These are phyloP conservation scores for Fraxinus baroniana DNA, from an alignment of 305 asterid genomes.

Conservation along the genomic window DNA sequence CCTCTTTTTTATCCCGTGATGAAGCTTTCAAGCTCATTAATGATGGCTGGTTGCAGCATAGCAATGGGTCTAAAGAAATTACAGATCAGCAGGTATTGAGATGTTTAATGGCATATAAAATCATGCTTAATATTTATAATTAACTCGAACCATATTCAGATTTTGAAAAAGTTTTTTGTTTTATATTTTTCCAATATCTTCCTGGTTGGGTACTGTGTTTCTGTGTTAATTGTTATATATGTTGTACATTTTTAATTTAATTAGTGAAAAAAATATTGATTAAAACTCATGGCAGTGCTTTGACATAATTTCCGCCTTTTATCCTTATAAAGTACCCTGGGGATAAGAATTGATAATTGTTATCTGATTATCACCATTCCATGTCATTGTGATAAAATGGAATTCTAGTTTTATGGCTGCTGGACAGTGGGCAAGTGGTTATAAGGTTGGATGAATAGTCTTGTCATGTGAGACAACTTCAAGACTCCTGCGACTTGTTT, in stretches of 20 bases:
- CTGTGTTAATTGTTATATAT: neutral
- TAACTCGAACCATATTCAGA: slow-evolving; percentile 16
- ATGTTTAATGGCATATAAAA: slow-evolving; percentile 11
- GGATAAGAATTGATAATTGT: slow-evolving; percentile 13
- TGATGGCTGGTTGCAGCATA: slow-evolving; percentile 80
- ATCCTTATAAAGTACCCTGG: neutral
- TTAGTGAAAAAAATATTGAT: neutral
- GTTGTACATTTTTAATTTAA: neutral
- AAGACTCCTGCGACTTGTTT: neutral
- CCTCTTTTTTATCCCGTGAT: slow-evolving; percentile 93
- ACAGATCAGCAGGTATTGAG: slow-evolving; percentile 60
- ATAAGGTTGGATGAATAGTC: neutral
- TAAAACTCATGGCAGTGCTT: neutral
- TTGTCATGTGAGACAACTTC: neutral
- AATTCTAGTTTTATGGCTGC: neutral
- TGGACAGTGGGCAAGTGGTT: neutral
- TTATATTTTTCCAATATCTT: neutral
- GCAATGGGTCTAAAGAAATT: slow-evolving; percentile 44
- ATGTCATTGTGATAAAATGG: neutral
- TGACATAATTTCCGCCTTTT: neutral
- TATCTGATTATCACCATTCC: slow-evolving; percentile 5
- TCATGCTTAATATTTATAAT: slow-evolving; percentile 15
- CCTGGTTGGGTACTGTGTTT: slow-evolving; percentile 10
- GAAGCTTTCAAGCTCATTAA: slow-evolving; percentile 91
- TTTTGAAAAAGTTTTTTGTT: neutral